These are phyloP conservation scores for Aspergillus bombycis DNA, from an alignment of 2,329 filamentous ascomycete genomes.

Conservation along the genomic window DNA sequence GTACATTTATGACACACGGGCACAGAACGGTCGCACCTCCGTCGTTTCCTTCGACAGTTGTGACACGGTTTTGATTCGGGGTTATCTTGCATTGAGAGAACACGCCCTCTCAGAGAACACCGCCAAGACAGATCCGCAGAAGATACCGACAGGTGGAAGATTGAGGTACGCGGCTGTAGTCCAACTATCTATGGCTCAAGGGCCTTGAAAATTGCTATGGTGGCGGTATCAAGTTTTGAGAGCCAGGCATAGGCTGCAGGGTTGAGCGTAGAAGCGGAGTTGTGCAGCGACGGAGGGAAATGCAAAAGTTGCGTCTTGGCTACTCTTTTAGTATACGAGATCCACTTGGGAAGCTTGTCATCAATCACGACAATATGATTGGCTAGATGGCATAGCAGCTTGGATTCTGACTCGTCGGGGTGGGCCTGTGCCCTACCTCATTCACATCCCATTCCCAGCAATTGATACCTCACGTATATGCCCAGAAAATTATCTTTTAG, in stretches of 20 bases:
- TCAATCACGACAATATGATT: neutral
- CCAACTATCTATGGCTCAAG: neutral
- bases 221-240: neutral
- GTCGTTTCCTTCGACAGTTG: conserved; percentile 15
- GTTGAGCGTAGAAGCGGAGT: neutral
- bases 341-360: neutral
- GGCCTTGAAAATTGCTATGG: neutral
- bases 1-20: conserved; percentile 11
- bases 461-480: neutral
- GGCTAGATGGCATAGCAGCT: neutral
- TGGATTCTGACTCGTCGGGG: neutral
- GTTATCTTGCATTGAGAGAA: neutral
- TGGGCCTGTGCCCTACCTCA: neutral
- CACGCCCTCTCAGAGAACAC: no score
- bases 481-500: neutral
- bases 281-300: neutral
- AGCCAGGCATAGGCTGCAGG: neutral
- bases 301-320: neutral
- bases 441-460: neutral
- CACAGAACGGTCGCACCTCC: conserved; percentile 11
- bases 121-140: neutral
- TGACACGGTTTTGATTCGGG: conserved; percentile 10
- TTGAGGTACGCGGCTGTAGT: neutral
- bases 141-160: neutral
- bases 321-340: neutral